Base-by-base conservation (phyloP, 2,329 filamentous ascomycete species). In the Raffaelea ambrosiae region DNA sequence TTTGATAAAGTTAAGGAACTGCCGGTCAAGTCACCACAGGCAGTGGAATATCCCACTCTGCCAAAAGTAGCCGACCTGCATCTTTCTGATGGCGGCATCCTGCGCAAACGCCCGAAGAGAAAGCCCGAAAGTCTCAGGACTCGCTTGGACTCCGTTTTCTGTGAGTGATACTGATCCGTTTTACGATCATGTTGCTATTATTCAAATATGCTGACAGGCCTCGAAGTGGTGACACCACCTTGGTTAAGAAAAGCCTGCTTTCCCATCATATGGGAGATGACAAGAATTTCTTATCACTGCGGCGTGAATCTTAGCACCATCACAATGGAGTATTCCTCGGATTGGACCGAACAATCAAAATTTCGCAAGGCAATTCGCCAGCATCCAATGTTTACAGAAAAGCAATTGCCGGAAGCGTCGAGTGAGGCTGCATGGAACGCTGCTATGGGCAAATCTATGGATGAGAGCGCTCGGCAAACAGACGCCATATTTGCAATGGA, bases 191-290 rank as follows among this genome's bases (percentile, higher is more conserved):
- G 22, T 40, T 29, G 26, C 5, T 38, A 16, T 40, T 22, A 3
- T 9, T 36, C n/a, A n/a, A n/a, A n/a, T 38, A 7, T 21, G 10
- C 11, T 43, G 16, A 18, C 14, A 19, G 38, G 21, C 23, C 43
- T 22, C 14, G 1, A 11, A 70, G 68, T 69, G 0, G 60, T 55
- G n/a, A 64, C 71, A 8, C 70, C 72, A 0, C 44, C 51, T 0
- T 64, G 63, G 46, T 59, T 76, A 4, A 63, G 66, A 3, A 45
- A 62, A 1, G 74, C 72, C 0, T 73, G 76, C 0, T 61, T 79
- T 3, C 66, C 68, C 2, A 63, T 79, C 5, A 55, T 68, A 4
- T 80, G 76, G 76, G 76, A 80, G 48, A 57, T 76, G 0, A 67
- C 69, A 0, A 67, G 76, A 11, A 66, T 72, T 18, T 69, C 71